Conservation (phyloP, 208 protist genomes). For the Lotmaria passim region DNA sequence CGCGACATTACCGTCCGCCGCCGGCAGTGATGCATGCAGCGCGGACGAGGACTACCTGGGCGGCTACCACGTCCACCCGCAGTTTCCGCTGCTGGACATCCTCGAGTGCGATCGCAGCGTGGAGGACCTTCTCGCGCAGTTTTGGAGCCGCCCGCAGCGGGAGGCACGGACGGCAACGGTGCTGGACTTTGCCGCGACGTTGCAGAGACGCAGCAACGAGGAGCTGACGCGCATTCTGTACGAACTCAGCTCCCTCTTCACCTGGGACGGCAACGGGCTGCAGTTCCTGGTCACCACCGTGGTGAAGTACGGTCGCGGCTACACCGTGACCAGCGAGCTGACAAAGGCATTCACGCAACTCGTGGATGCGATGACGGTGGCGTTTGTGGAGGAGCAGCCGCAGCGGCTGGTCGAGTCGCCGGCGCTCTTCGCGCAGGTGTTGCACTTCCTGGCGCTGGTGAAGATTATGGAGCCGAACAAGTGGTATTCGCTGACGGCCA, state of each 20-base stretch:
- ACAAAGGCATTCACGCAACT: constrained; percentile 69
- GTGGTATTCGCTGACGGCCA: constrained; percentile 76
- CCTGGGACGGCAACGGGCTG: constrained; percentile 69
- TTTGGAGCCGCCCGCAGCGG: constrained; percentile 53
- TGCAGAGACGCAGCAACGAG: constrained; percentile 59
- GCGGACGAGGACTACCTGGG: constrained; percentile 23
- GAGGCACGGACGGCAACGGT: constrained; percentile 76
- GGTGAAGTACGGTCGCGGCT: constrained; percentile 73
- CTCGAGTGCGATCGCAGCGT: constrained; percentile 75
- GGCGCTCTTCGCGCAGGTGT: constrained; percentile 60
- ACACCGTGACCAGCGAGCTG: constrained; percentile 60
- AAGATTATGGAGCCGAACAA: constrained; percentile 87
- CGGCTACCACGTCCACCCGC: constrained; percentile 59
- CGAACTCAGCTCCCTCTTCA: constrained; percentile 73
- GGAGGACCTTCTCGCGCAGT: constrained; percentile 76
- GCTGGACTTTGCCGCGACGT: constrained; percentile 72
- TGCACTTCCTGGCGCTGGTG: constrained; percentile 85
- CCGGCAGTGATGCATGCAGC: neutral
- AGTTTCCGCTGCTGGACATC: constrained; percentile 76
- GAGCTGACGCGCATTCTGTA: constrained; percentile 75
- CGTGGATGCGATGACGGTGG: constrained; percentile 62
- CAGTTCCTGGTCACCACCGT: constrained; percentile 68
- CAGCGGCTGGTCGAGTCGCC: constrained; percentile 65
- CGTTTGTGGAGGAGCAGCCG: constrained; percentile 70
- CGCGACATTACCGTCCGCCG: neutral